A percentile compares a stretch with the other conserved stretches of the same genome.
Evolutionary conservation across 306 rosid genomes (phyloP).

Genomic region (Dicorynia guianensis): DNA sequence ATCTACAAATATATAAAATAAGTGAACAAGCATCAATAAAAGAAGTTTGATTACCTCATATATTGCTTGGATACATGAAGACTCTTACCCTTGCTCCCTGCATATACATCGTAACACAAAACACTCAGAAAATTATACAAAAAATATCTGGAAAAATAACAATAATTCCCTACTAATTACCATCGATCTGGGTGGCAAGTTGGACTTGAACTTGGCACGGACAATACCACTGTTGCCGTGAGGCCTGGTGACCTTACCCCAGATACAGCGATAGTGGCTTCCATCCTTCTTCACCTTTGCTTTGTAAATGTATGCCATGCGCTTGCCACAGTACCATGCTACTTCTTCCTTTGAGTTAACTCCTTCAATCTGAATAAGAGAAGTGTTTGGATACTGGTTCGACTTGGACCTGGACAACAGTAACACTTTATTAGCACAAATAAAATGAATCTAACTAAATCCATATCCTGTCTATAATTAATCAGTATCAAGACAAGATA

Average conservation of each 20-base stretch:
- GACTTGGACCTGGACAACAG: constrained; percentile 77
- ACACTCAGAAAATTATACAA: constrained; percentile 30
- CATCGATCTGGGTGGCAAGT: constrained; percentile 92
- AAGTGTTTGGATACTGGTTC: constrained; percentile 88
- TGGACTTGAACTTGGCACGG: constrained; percentile 94
- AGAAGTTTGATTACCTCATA: constrained; percentile 58
- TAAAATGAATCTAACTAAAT: not conserved
- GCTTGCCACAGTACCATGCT: constrained; percentile 79
- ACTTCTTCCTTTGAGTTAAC: constrained; percentile 95
- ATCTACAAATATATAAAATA: not conserved
- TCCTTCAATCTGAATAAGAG: constrained; percentile 90
- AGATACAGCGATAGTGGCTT: constrained; percentile 88
- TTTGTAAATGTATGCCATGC: constrained; percentile 94
- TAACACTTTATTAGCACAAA: constrained; percentile 1
- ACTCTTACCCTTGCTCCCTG: constrained; percentile 95
- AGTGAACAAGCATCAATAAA: not conserved
- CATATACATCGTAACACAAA: constrained; percentile 22
- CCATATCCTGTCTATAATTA: not conserved
- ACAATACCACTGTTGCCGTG: constrained; percentile 95
- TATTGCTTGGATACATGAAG: constrained; percentile 95
- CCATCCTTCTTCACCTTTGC: constrained; percentile 90
- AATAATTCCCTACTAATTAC: constrained; percentile 35
- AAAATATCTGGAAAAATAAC: not conserved
- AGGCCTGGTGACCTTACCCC: constrained; percentile 95
- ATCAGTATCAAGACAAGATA: not conserved